These are phyloP conservation scores for Thelonectria olida DNA, from an alignment of 2,329 filamentous ascomycete species.

Conservation along the genomic window DNA sequence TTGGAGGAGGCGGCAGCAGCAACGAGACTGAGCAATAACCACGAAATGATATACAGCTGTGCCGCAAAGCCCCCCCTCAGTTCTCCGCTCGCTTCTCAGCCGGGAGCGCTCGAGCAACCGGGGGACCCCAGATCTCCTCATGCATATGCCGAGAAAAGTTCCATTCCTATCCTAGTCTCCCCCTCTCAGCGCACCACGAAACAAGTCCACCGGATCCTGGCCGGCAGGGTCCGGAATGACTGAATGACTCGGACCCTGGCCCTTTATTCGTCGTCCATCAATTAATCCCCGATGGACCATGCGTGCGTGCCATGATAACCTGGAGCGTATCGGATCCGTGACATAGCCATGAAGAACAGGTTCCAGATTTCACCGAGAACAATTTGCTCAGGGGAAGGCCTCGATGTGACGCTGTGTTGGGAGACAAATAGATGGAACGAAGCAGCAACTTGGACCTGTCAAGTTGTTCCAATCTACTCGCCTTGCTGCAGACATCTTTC, in stretches of 20 bases:
- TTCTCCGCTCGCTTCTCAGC: not conserved
- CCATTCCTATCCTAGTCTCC: slow-evolving; percentile 1
- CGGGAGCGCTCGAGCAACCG: not conserved
- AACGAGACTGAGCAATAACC: not conserved
- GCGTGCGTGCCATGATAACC: not conserved
- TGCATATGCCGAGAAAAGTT: slow-evolving; percentile 16
- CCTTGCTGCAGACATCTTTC: not conserved
- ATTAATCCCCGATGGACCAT: slow-evolving; percentile 5
- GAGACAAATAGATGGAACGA: slow-evolving; percentile 5
- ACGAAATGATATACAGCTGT: not conserved
- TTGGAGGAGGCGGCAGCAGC: not conserved
- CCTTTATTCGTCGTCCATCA: not conserved
- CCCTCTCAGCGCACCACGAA: not conserved
- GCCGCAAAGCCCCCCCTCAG: not conserved
- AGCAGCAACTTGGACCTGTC: not conserved
- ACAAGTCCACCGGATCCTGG: not conserved
- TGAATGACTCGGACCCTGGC: slow-evolving; percentile 8
- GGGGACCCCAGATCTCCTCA: not conserved
- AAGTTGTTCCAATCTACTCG: not conserved
- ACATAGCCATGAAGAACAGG: slow-evolving; percentile 1
- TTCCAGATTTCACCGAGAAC: not conserved
- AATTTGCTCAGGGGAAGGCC: slow-evolving; percentile 12
- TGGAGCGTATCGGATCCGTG: not conserved
- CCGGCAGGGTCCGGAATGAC: not conserved
- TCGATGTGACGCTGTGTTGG: slow-evolving; percentile 19